Conservation (phyloP, 148 eudicot genomes). For the Rhododendron simsii region DNA sequence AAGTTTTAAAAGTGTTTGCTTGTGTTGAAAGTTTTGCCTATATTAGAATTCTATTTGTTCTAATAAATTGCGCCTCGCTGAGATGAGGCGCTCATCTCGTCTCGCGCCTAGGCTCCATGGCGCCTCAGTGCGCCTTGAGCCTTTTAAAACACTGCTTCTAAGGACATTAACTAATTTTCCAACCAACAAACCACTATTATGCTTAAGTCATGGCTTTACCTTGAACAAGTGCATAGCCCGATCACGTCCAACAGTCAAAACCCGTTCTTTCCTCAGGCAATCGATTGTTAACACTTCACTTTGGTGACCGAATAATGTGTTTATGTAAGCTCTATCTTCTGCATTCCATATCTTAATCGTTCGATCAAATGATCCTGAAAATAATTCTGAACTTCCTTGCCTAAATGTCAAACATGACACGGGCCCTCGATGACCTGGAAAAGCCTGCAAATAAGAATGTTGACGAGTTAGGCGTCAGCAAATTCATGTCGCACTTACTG, state of each 20-base stretch:
- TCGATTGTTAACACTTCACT: slow-evolving; percentile 83
- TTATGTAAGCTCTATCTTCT: slow-evolving; percentile 71
- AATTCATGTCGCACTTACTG: not conserved
- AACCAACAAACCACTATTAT: not conserved
- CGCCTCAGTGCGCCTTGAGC: not conserved
- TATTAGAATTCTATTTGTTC: not conserved
- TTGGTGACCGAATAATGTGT: slow-evolving; percentile 83
- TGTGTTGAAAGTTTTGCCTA: not conserved
- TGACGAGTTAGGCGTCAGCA: slow-evolving; percentile 11
- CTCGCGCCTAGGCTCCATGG: not conserved
- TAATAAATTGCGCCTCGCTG: not conserved
- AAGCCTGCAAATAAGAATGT: slow-evolving; percentile 62
- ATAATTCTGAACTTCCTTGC: slow-evolving; percentile 81
- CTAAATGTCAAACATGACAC: slow-evolving; percentile 91
- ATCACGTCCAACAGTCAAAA: slow-evolving; percentile 88
- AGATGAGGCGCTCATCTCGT: not conserved
- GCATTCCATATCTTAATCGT: slow-evolving; percentile 85
- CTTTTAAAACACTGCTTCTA: not conserved
- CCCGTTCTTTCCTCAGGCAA: slow-evolving; percentile 82
- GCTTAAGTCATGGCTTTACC: slow-evolving; percentile 33
- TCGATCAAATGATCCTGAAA: slow-evolving; percentile 88
- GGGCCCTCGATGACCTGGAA: slow-evolving; percentile 82
- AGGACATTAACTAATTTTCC: not conserved
- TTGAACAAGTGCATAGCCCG: slow-evolving; percentile 82
- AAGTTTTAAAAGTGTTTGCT: not conserved